phyloP scores from a whole-genome alignment of 257 asterid species.

The Nemophila menziesii region DNA sequence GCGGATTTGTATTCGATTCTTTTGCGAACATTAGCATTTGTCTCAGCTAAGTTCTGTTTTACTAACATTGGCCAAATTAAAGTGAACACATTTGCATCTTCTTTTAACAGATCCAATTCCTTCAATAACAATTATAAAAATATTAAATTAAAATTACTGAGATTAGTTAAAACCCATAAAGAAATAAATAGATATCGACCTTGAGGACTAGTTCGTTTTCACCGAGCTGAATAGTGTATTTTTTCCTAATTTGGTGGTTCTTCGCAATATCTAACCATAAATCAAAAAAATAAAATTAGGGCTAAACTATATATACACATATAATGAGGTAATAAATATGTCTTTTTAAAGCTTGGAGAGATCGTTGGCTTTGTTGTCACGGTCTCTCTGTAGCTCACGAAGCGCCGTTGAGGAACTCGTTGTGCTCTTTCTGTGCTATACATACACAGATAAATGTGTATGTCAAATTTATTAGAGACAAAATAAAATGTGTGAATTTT shows the following conservation, averaged over 20 bases:
- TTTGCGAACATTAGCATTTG: constrained; percentile 89
- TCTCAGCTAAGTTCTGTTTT: constrained; percentile 95
- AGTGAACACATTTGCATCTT: constrained; percentile 87
- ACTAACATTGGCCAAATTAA: constrained; percentile 91
- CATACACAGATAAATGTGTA: no score
- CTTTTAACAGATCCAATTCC: constrained; percentile 86
- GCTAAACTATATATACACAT: not conserved
- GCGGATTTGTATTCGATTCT: constrained; percentile 89
- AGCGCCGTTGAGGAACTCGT: constrained; percentile 35
- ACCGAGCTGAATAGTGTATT: constrained; percentile 87
- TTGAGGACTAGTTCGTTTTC: constrained; percentile 94
- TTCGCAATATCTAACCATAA: constrained; percentile 51
- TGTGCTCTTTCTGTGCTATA: no score
- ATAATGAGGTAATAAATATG: not conserved
- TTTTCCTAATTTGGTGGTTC: constrained; percentile 85
- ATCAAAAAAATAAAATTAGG: not conserved
- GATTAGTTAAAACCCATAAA: not conserved
- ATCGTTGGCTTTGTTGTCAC: constrained; percentile 84
- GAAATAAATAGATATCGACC: constrained; percentile 17
- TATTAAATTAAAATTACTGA: not conserved
- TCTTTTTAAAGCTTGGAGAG: constrained; percentile 77
- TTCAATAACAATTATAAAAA: constrained; percentile 10
- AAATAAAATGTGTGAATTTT: no score
- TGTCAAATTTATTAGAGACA: no score
- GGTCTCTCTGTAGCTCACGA: constrained; percentile 69